Conservation (phyloP, 140 eudicot genomes). For the Anethum foeniculum region DNA sequence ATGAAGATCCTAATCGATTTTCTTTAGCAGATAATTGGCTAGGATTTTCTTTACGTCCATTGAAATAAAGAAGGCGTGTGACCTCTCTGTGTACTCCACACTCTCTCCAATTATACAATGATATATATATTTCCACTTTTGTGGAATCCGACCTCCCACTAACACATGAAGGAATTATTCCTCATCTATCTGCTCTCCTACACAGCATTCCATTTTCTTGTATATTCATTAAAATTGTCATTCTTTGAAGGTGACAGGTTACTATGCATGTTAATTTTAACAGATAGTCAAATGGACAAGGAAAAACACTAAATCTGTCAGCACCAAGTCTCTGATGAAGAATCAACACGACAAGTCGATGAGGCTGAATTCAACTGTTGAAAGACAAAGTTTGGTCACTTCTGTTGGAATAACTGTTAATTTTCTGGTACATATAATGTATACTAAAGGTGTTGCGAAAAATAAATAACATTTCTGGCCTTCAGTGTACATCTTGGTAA, state of each 20-base stretch:
- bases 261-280: neutral
- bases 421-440: too few relatives aligned
- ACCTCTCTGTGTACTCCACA: slow-evolving; percentile 7
- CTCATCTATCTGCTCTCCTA: neutral
- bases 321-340: neutral
- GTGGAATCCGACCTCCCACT: slow-evolving; percentile 3
- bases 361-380: neutral
- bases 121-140: neutral
- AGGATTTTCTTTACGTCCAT: neutral
- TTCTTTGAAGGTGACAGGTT: neutral
- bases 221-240: neutral
- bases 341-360: neutral
- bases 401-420: neutral
- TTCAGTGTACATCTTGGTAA: too few relatives aligned
- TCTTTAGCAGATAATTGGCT: neutral
- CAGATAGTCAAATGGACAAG: neutral
- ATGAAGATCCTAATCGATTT: neutral
- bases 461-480: too few relatives aligned
- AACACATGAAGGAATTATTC: neutral
- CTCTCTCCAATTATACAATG: neutral
- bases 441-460: too few relatives aligned
- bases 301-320: slow-evolving; percentile 1
- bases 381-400: neutral
- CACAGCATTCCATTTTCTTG: slow-evolving; percentile 7
- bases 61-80: neutral